These are phyloP conservation scores for Piloderma croceum DNA, from an alignment of 768 basidiomycete genomes.

Conservation along the genomic window DNA sequence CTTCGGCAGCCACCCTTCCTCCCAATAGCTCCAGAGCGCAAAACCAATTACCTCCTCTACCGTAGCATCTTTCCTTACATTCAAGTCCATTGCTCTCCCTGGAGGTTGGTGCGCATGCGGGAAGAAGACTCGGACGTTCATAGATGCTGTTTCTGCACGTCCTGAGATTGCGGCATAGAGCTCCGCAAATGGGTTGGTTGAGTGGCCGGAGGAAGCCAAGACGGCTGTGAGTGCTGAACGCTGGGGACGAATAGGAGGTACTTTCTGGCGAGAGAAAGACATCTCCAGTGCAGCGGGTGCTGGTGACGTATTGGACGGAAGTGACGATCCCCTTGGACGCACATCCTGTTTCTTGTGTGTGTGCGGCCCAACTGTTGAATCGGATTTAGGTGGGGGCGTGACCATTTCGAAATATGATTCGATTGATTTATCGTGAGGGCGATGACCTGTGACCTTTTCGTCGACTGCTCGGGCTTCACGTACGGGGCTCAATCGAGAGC, in stretches of 20 bases:
- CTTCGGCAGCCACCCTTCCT: constrained; percentile 75
- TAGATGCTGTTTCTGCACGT: constrained; percentile 52
- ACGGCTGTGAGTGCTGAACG: constrained; percentile 69
- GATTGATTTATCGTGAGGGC: constrained; percentile 24
- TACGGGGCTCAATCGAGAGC: constrained; percentile 58
- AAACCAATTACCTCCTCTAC: constrained; percentile 96
- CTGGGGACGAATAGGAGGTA: constrained; percentile 36
- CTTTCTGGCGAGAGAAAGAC: constrained; percentile 48
- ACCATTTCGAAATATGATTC: constrained; percentile 54
- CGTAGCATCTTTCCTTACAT: constrained; percentile 80
- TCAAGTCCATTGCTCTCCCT: constrained; percentile 62
- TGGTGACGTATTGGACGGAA: constrained; percentile 19
- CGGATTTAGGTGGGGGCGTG: constrained; percentile 32
- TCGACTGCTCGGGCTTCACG: constrained; percentile 46
- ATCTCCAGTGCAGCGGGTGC: constrained; percentile 20
- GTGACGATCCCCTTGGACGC: constrained; percentile 25
- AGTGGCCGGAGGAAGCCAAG: constrained; percentile 58
- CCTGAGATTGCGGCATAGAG: constrained; percentile 83
- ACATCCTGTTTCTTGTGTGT: constrained; percentile 1
- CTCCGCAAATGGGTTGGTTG: constrained; percentile 82
- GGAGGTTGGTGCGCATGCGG: constrained; percentile 65
- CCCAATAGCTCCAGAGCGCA: constrained; percentile 90
- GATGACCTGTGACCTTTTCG: constrained; percentile 12
- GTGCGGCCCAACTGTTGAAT: constrained; percentile 5
- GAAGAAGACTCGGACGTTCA: constrained; percentile 76